These are phyloP conservation scores for Boeremia exigua DNA, from an alignment of 2,329 filamentous ascomycete genomes.

Conservation along the genomic window DNA sequence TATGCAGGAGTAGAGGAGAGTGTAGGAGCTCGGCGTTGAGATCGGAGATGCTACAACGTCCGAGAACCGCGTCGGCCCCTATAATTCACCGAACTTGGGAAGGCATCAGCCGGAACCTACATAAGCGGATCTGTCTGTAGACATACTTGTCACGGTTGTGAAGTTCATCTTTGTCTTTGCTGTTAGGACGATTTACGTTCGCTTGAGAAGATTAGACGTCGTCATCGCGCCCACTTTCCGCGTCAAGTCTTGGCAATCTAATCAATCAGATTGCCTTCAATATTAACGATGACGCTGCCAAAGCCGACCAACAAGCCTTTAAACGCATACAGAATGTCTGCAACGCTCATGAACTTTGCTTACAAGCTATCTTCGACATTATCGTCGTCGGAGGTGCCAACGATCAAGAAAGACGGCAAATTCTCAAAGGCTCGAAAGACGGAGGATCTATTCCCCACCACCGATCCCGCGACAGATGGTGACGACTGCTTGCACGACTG, in stretches of 20 bases:
- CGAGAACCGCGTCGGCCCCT: constrained; percentile 4
- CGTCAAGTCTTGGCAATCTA: constrained; percentile 40
- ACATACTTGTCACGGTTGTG: neutral
- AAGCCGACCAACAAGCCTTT: constrained; percentile 32
- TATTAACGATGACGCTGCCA: constrained; percentile 25
- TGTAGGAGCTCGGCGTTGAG: neutral
- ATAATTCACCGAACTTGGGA: neutral
- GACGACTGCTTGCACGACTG: constrained; percentile 91
- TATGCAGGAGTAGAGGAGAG: neutral
- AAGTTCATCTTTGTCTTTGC: neutral
- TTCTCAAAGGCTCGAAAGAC: constrained; percentile 57
- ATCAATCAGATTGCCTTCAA: constrained; percentile 37
- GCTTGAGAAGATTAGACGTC: neutral
- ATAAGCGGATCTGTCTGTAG: neutral
- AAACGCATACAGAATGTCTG: constrained; percentile 46
- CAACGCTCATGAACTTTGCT: constrained; percentile 45
- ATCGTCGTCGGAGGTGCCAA: constrained; percentile 40
- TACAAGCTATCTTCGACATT: constrained; percentile 45
- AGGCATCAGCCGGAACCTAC: neutral
- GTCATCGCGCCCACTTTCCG: constrained; percentile 39
- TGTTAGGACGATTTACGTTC: neutral
- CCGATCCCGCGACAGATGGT: constrained; percentile 78
- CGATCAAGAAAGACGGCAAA: constrained; percentile 43
- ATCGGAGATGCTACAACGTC: constrained; percentile 15
- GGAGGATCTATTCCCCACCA: constrained; percentile 72